phyloP scores from a whole-genome alignment of 106 monocot genomes.

The Dendrobium nobile region DNA sequence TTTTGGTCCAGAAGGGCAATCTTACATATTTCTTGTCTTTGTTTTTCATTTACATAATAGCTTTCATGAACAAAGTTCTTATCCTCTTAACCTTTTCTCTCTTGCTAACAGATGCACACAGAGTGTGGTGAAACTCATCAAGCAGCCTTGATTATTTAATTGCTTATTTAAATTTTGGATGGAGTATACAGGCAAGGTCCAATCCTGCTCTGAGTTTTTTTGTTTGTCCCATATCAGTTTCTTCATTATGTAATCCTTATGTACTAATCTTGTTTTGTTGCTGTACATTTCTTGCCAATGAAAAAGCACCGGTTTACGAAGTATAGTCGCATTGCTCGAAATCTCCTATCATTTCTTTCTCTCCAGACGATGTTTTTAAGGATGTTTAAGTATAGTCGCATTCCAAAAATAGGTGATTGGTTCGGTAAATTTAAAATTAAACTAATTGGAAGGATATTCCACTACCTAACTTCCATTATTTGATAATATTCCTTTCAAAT shows the following conservation, averaged over 20 bases:
- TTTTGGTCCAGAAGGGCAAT: background rate
- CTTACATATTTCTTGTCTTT: background rate
- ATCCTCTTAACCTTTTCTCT: background rate
- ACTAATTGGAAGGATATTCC: no score
- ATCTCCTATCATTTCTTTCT: no score
- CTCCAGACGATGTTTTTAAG: no score
- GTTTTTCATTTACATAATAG: background rate
- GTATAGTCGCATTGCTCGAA: no score
- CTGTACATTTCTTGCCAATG: no score
- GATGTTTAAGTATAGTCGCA: no score
- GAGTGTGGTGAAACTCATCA: conserved; percentile 33
- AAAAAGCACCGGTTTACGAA: no score
- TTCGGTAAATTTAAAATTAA: no score
- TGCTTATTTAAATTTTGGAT: background rate
- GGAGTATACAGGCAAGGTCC: background rate
- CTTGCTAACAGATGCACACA: conserved; percentile 25
- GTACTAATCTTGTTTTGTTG: background rate
- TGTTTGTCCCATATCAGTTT: background rate
- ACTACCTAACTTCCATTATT: no score
- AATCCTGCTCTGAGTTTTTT: background rate
- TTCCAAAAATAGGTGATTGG: no score
- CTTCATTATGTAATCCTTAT: background rate
- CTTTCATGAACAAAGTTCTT: background rate
- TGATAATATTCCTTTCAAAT: no score
- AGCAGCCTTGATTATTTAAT: background rate